These are phyloP conservation scores for Lipomyces oligophaga DNA, from an alignment of 805 yeast genomes.

Conservation along the genomic window DNA sequence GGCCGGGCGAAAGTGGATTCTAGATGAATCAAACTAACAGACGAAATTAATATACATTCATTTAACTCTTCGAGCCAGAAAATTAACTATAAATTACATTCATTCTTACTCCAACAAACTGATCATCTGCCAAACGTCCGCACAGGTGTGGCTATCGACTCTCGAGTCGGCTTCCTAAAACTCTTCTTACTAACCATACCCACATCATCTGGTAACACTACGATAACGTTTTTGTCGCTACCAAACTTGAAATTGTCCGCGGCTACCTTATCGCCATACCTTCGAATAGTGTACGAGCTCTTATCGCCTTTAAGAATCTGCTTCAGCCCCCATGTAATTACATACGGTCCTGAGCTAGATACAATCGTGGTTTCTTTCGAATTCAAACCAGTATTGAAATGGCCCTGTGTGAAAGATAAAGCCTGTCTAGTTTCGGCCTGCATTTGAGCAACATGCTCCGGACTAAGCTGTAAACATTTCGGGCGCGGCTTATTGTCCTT, in stretches of 20 bases:
- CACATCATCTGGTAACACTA: slow-evolving; percentile 70
- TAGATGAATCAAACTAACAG: not conserved
- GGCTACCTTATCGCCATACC: slow-evolving; percentile 55
- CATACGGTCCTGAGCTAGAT: slow-evolving; percentile 77
- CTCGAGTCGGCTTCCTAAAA: slow-evolving; percentile 55
- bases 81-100: no score
- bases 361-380: slow-evolving; percentile 67
- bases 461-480: slow-evolving; percentile 59
- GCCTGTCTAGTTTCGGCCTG: slow-evolving; percentile 47
- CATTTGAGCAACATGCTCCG: slow-evolving; percentile 69
- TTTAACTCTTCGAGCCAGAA: no score
- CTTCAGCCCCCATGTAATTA: slow-evolving; percentile 72
- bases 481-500: slow-evolving; percentile 66
- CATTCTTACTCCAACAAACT: not conserved
- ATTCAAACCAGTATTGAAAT: slow-evolving; percentile 68
- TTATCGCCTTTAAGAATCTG: slow-evolving; percentile 53
- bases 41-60: not conserved
- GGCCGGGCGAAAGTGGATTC: slow-evolving; percentile 23
- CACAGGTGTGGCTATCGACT: slow-evolving; percentile 42
- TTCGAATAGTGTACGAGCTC: slow-evolving; percentile 59
- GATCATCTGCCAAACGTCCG: slow-evolving; percentile 10
- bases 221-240: slow-evolving; percentile 62
- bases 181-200: slow-evolving; percentile 60
- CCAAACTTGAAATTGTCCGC: slow-evolving; percentile 79
- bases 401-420: slow-evolving; percentile 64